Percentiles rank a stretch among this genome's conserved stretches.
Evolutionary conservation across 1,284 basidiomycete genomes (phyloP).

Genomic region (Sanguinoderma infundibulare): DNA sequence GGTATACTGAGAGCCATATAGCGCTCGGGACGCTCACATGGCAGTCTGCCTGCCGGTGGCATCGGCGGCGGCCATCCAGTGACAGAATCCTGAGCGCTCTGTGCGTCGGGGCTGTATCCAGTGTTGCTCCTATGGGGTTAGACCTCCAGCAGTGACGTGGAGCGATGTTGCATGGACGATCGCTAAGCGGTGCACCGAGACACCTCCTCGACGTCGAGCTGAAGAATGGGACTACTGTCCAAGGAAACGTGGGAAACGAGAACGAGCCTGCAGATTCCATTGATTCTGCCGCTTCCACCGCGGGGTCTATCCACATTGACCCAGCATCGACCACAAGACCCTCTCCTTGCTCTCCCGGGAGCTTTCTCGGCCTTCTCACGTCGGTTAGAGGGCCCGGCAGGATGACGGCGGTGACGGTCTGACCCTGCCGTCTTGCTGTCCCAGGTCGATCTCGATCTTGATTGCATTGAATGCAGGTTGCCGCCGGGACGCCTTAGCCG

Average conservation of each 20-base stretch:
- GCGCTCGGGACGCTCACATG: constrained; percentile 9
- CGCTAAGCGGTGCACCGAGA: neutral
- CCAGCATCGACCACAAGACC: neutral
- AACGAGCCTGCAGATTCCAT: neutral
- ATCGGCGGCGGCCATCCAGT: neutral
- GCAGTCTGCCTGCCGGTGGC: constrained; percentile 3
- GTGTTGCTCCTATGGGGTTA: neutral
- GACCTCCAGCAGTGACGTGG: neutral
- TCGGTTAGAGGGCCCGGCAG: neutral
- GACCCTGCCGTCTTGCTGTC: neutral
- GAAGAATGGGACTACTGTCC: neutral
- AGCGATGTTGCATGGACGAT: neutral
- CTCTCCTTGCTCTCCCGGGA: no score
- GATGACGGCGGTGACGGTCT: neutral
- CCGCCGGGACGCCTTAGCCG: no score
- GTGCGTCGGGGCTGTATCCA: neutral
- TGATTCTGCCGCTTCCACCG: no score
- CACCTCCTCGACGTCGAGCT: neutral
- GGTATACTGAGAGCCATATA: neutral
- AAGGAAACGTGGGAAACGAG: neutral
- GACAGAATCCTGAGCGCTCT: neutral
- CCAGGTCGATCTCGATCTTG: neutral
- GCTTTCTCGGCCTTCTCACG: no score
- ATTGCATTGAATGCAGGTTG: no score
- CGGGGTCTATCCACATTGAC: neutral